Evolutionary conservation across 306 rosid species (phyloP).

Genomic region (Vigna unguiculata): DNA sequence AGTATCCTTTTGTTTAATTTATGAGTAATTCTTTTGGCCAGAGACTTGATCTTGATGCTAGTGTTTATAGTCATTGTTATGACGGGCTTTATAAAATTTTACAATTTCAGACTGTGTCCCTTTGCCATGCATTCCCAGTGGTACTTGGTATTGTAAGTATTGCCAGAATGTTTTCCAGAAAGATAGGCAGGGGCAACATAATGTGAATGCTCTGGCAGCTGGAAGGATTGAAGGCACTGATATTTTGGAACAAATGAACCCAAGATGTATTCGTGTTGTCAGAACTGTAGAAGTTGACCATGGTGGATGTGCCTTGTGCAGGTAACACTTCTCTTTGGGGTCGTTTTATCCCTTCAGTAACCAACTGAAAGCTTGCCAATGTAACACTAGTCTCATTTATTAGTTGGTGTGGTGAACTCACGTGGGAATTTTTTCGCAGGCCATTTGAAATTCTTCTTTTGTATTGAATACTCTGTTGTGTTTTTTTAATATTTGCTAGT

Average conservation of each 20-base stretch:
- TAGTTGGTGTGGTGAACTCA: not conserved
- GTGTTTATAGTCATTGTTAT: not conserved
- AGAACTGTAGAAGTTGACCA: constrained; percentile 66
- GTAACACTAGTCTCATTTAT: not conserved
- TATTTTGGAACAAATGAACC: constrained; percentile 73
- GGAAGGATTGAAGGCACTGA: constrained; percentile 86
- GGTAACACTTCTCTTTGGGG: constrained; percentile 46
- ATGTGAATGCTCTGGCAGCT: constrained; percentile 78
- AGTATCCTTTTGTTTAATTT: too few relatives aligned
- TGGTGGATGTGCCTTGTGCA: constrained; percentile 94
- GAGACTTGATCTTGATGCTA: not conserved
- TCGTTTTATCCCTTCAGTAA: not conserved
- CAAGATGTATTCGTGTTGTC: constrained; percentile 86
- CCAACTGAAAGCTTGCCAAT: not conserved
- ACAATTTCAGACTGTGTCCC: constrained; percentile 78
- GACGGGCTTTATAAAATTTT: not conserved
- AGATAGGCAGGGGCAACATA: constrained; percentile 68
- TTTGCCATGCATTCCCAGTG: constrained; percentile 65
- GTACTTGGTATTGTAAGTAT: constrained; percentile 87
- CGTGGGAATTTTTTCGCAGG: too few relatives aligned
- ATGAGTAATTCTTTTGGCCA: too few relatives aligned
- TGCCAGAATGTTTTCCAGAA: constrained; percentile 70
- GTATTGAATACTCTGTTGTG: not conserved
- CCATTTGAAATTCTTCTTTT: not conserved
- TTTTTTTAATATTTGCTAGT: not conserved